These are phyloP conservation scores for Biscutella laevigata DNA, from an alignment of 441 rosid genomes.

Conservation along the genomic window DNA sequence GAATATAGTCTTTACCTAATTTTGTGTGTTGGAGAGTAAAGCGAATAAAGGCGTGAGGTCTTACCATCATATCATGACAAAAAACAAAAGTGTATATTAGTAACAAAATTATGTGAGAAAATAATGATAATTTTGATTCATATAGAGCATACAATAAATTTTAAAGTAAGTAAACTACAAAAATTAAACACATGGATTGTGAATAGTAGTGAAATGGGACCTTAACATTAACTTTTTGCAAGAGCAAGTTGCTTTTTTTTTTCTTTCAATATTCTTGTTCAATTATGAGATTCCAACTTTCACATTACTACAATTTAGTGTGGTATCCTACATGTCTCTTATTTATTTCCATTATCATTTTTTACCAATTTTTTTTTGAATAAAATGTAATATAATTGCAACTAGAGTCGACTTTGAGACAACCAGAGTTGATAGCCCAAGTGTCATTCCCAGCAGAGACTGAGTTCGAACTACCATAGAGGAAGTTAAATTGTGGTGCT, in stretches of 20 bases:
- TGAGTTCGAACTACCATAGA: too few species aligned
- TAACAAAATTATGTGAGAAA: conserved; percentile 16
- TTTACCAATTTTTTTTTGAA: not conserved
- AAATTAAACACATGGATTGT: conserved; percentile 22
- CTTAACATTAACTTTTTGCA: conserved; percentile 18
- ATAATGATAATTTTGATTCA: conserved; percentile 1
- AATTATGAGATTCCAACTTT: conserved; percentile 33
- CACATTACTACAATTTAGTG: conserved; percentile 22
- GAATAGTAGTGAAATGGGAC: conserved; percentile 25
- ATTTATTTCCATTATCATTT: not conserved
- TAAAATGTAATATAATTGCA: too few species aligned
- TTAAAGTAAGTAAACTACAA: conserved; percentile 7
- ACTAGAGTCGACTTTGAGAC: too few species aligned
- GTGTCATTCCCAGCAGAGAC: too few species aligned
- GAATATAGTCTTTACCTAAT: conserved; percentile 7
- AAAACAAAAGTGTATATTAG: not conserved
- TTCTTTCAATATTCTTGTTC: conserved; percentile 19
- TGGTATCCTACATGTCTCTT: conserved; percentile 29
- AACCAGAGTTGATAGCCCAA: too few species aligned
- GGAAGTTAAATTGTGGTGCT: too few species aligned
- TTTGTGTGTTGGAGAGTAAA: conserved; percentile 4
- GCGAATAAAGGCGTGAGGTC: conserved; percentile 22
- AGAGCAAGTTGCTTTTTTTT: conserved; percentile 25
- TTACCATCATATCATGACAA: conserved; percentile 15
- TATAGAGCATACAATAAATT: not conserved